Evolutionary conservation across 225 moss, liverwort and hornwort genomes (phyloP), one percentile per base, ranked within the genome.

Genomic region (Antitrichia curtipendula): DNA sequence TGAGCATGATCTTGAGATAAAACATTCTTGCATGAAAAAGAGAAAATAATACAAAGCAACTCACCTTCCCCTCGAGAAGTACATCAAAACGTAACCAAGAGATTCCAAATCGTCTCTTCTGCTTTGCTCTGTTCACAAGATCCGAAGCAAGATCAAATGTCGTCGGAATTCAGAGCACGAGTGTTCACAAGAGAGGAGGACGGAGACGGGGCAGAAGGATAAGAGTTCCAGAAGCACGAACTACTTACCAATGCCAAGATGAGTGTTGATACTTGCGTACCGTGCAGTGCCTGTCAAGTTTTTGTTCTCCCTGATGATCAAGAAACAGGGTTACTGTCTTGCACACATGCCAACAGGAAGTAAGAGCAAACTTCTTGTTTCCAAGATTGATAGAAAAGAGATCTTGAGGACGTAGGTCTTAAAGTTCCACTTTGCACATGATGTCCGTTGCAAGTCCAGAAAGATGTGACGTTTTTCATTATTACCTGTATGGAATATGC

Each of bases 21-120:
- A 45, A 68, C 4, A 64, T 59, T 16, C 24, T 78, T 64, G 24
- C 57, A 71, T 9, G 45, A 78, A 38, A 13, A 53, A 50, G 38
- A 41, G 38, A 20, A 64, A 21, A 29, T 49, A 69, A 45, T 21
- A 78, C 49, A 34, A 45, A 40, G 38, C 21, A 74, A 89, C 93
- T 87, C 85, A 98, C 98, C 98, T 98, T 89, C 98, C 98, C 91
- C 96, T 96, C 61, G 96, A 91, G 85, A 98, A 98, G 76, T 98
- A 98, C 90, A 98, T 93, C 61, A 98, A 93, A 49, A 98, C 97
- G 81, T 98, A 98, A 89, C 97, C 97, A 86, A 98, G 91, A 43
- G 96, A 96, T 90, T 97, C 97, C 94, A 97, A 87, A 85, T 97
- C 97, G 89, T 97, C 97, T 93, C 97, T 91, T 90, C 97, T 93